These are phyloP conservation scores for Coemansia sp. DNA, from an alignment of 192 early-diverging fungal species.

Conservation along the genomic window DNA sequence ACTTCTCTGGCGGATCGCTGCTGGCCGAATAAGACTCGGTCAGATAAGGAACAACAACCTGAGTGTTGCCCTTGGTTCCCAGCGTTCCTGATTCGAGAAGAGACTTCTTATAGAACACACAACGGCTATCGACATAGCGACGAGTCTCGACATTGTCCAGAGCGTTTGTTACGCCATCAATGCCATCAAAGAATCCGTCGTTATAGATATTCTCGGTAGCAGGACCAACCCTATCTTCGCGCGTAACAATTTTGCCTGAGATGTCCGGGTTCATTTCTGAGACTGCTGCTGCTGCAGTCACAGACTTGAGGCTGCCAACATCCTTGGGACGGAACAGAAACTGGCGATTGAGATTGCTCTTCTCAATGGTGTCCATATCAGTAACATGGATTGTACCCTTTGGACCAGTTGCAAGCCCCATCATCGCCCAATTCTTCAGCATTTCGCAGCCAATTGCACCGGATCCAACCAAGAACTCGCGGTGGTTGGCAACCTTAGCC, in stretches of 20 bases:
- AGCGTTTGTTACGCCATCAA: constrained; percentile 96
- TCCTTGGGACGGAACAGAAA: constrained; percentile 92
- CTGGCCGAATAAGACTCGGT: constrained; percentile 99
- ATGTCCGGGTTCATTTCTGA: constrained; percentile 90
- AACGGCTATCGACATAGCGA: constrained; percentile 95
- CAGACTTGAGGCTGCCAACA: constrained; percentile 93
- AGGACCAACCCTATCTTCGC: constrained; percentile 92
- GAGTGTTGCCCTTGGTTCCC: constrained; percentile 99
- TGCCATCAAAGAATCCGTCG: constrained; percentile 83
- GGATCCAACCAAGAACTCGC: constrained; percentile 95
- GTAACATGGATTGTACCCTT: constrained; percentile 84
- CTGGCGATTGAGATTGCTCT: constrained; percentile 98
- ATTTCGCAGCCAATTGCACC: constrained; percentile 99
- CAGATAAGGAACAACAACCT: constrained; percentile 92
- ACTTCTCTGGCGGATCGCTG: constrained; percentile 96
- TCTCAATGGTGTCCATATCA: constrained; percentile 99
- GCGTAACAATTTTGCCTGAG: constrained; percentile 62
- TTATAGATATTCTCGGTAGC: constrained; percentile 94
- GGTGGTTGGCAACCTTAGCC: constrained; percentile 77
- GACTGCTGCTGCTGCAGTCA: constrained; percentile 83
- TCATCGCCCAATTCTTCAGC: constrained; percentile 99
- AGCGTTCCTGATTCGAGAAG: constrained; percentile 97
- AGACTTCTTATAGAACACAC: constrained; percentile 94
- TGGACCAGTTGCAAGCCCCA: constrained; percentile 82
- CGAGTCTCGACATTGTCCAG: constrained; percentile 98